phyloP scores from a whole-genome alignment of 2,329 filamentous ascomycete species.

The Epichloe gansuensis region DNA sequence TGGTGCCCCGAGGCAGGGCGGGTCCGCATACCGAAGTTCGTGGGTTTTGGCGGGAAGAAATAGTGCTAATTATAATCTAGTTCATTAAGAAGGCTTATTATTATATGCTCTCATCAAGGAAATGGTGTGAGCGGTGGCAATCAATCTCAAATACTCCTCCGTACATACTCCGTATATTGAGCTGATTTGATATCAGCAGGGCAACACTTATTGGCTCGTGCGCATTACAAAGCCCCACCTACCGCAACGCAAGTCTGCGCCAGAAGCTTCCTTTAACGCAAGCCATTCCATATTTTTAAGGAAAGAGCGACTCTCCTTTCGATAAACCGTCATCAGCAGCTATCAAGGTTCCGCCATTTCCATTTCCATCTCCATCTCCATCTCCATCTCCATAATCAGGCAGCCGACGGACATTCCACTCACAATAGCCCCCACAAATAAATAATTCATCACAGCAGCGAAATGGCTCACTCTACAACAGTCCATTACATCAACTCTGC shows the following conservation, averaged over 20 bases:
- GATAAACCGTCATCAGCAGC: background rate
- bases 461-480: constrained; percentile 1
- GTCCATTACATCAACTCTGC: constrained; percentile 19
- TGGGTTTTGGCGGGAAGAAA: too few species aligned
- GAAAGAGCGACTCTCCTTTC: background rate
- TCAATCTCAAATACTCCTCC: too few species aligned
- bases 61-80: too few species aligned
- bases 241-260: background rate
- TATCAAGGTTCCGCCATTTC: background rate
- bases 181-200: too few species aligned
- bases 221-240: constrained; percentile 1
- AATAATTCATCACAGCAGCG: background rate
- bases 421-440: background rate
- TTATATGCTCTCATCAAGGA: too few species aligned
- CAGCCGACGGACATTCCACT: background rate
- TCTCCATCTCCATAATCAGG: too few species aligned
- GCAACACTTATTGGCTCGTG: background rate
- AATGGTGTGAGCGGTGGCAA: too few species aligned
- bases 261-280: background rate
- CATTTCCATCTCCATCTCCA: too few species aligned
- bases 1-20: too few species aligned
- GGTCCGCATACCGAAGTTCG: too few species aligned
- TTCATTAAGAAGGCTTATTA: too few species aligned
- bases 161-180: too few species aligned
- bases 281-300: background rate